Base-by-base conservation (phyloP, 179 eudicot genomes). In the Heliamphora pulchella region DNA sequence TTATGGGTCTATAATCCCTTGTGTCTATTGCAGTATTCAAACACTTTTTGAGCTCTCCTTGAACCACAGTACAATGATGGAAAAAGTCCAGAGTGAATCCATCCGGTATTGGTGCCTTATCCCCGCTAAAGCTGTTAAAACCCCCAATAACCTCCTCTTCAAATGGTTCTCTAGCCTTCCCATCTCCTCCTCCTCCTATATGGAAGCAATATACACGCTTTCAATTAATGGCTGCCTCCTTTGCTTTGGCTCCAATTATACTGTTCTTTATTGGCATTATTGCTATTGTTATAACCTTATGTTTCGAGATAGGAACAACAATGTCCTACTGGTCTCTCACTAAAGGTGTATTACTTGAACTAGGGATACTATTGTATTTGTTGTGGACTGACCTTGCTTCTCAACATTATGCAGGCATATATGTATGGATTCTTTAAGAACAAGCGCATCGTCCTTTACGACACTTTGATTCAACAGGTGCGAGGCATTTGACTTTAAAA, bases 381-480 rank as follows among this genome's bases (percentile, higher is more conserved):
- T 62, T 64, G 10, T 65, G 69, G 10, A 44, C 58, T 82, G 64
- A 85, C 53, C 62, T 77, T 78, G 72, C 76, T 71, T 71, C 2
- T 71, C n/a, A 54, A 53, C 66, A 59, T 48, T 82, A 17, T 90
- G 91, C 91, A 96, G 99, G 99, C 99, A 8, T 96, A 96, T 87
- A 96, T 96, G 99, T 96, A 94, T 81, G 99, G 99, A 64, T 96
- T 96, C 87, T 92, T 96, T 81, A 96, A 96, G 57, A 96, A 96
- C 93, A 96, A 96, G 88, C 91, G 98, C 55, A 94, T 96, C 70
- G 99, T 96, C 80, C 93, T 96, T 54, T 94, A 88, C 59, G 99
- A 96, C 86, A 96, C 99, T 76, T 84, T 96, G 89, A 87, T 94
- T 80, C 93, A 94, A 80, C 98, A 96, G 98, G 98, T 94, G 65